phyloP scores from a whole-genome alignment of 768 basidiomycete species.

The Tylopilus felleus region DNA sequence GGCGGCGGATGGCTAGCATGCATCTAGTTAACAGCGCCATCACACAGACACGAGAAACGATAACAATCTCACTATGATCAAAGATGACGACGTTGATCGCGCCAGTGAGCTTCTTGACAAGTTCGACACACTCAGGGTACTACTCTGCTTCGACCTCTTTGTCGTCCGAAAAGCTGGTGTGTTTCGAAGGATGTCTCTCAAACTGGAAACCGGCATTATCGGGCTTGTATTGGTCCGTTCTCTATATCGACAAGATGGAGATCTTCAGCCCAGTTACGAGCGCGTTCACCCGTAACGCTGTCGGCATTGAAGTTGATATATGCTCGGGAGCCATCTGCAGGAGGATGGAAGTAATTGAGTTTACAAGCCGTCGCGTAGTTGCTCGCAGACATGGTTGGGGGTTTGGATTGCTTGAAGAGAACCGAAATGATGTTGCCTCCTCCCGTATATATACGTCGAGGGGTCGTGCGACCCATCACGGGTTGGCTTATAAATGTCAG shows the following conservation, averaged over 20 bases:
- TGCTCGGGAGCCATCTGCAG: constrained; percentile 17
- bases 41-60: not conserved
- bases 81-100: constrained; percentile 40
- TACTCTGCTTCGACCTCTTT: constrained; percentile 37
- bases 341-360: constrained; percentile 19
- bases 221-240: constrained; percentile 28
- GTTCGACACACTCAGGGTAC: constrained; percentile 37
- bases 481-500: no score
- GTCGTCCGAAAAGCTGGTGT: constrained; percentile 34
- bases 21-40: not conserved
- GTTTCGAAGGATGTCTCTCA: constrained; percentile 20
- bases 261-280: constrained; percentile 24
- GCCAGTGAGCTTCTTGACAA: constrained; percentile 38
- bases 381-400: constrained; percentile 13
- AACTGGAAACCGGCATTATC: constrained; percentile 38
- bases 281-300: constrained; percentile 5
- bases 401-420: no score
- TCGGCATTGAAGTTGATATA: constrained; percentile 16
- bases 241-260: constrained; percentile 21
- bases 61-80: constrained; percentile 35
- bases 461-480: no score
- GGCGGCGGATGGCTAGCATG: constrained; percentile 41
- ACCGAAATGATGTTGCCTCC: no score
- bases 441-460: no score
- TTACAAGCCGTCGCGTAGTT: constrained; percentile 16